These are phyloP conservation scores for Fonsecaea nubica DNA, from an alignment of 2,329 filamentous ascomycete genomes.

Conservation along the genomic window DNA sequence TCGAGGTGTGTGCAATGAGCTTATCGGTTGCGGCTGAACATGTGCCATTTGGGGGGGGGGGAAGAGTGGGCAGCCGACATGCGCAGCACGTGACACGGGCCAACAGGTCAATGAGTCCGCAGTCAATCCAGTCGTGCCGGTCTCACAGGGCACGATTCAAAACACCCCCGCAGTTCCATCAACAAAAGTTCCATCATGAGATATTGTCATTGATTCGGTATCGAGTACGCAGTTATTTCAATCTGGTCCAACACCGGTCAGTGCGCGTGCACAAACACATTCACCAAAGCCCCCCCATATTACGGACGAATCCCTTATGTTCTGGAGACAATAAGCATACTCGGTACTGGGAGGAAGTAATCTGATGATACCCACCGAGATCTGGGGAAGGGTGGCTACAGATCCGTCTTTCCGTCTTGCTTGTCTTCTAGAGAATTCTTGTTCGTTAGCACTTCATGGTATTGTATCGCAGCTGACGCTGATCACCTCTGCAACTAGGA, in stretches of 20 bases:
- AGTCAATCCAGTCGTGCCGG: neutral
- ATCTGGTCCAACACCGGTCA: neutral
- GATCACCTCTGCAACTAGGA: neutral
- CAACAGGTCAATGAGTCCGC: neutral
- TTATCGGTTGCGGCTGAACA: constrained; percentile 14
- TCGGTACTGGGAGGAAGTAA: neutral
- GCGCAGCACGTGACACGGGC: neutral
- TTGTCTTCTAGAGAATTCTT: neutral
- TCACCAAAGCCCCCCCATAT: neutral
- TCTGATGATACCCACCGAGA: constrained; percentile 1
- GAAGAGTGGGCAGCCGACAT: too few species aligned
- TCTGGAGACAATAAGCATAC: neutral
- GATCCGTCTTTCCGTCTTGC: constrained; percentile 3
- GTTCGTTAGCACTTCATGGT: neutral
- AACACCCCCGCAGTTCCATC: neutral
- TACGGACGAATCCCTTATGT: neutral
- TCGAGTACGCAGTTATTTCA: neutral
- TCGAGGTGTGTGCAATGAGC: constrained; percentile 1
- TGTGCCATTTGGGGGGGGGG: neutral
- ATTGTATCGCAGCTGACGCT: neutral
- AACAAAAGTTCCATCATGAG: constrained; percentile 5
- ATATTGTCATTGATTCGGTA: neutral
- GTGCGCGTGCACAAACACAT: neutral
- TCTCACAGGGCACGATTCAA: neutral
- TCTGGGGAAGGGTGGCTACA: constrained; percentile 1